Percentiles rank a stretch among this genome's conserved stretches.
Evolutionary conservation across 139 green algal genomes (phyloP).

Genomic region (Haematococcus sp.): DNA sequence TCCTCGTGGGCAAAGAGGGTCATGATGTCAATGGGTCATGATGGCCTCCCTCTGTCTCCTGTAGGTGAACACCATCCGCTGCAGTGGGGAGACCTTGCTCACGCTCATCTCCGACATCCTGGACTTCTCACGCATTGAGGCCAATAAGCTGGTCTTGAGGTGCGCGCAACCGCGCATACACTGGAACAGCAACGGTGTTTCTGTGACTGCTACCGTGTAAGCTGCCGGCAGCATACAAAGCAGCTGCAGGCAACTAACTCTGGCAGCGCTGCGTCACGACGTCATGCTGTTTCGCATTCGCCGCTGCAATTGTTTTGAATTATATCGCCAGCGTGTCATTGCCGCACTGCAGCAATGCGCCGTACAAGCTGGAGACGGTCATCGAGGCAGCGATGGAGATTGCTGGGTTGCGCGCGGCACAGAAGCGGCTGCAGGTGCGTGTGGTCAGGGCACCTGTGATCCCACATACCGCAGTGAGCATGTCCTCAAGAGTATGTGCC

Average conservation of each 20-base stretch:
- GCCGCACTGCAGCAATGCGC: background rate
- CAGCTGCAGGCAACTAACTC: too few relatives aligned
- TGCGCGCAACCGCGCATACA: too few relatives aligned
- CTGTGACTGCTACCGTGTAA: too few relatives aligned
- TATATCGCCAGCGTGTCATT: background rate
- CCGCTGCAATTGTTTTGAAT: too few relatives aligned
- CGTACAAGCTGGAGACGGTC: constrained; percentile 72
- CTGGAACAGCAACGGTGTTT: too few relatives aligned
- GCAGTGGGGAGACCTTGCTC: constrained; percentile 79
- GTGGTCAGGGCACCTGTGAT: background rate
- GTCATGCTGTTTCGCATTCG: too few relatives aligned
- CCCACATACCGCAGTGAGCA: background rate
- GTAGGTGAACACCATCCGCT: constrained; percentile 19
- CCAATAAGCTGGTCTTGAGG: constrained; percentile 73
- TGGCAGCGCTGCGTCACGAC: too few relatives aligned
- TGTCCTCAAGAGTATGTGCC: too few relatives aligned
- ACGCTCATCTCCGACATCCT: constrained; percentile 91
- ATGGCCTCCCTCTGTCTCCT: background rate
- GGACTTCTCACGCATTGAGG: constrained; percentile 86
- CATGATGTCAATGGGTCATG: too few relatives aligned
- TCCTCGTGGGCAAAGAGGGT: too few relatives aligned
- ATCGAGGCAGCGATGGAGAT: constrained; percentile 87
- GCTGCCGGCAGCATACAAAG: too few relatives aligned
- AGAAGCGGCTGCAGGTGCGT: constrained; percentile 64
- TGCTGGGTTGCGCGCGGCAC: constrained; percentile 64